These are phyloP conservation scores for Lentinula boryana DNA, from an alignment of 768 basidiomycete species.

Conservation along the genomic window DNA sequence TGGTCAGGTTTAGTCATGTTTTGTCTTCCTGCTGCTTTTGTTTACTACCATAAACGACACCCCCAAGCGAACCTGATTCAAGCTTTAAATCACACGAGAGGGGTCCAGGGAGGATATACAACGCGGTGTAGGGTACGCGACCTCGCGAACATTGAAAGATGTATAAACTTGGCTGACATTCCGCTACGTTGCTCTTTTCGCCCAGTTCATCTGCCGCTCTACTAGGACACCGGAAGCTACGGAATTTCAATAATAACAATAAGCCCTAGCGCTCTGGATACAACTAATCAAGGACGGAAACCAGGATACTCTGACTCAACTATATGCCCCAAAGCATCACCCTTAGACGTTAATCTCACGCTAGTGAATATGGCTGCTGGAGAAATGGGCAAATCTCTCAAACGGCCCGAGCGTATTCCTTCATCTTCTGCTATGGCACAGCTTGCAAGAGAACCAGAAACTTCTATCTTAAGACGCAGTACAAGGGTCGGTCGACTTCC, in stretches of 20 bases:
- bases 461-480: not conserved
- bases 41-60: not conserved
- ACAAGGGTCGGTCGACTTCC: not conserved
- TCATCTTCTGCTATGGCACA: not conserved
- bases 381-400: not conserved
- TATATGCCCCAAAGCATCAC: not conserved
- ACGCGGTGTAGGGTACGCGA: not conserved
- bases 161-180: not conserved
- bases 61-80: not conserved
- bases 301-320: not conserved
- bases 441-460: not conserved
- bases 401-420: not conserved
- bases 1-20: not conserved
- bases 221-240: not conserved
- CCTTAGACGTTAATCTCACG: not conserved
- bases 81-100: not conserved
- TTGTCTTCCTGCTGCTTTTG: not conserved
- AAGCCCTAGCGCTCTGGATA: not conserved
- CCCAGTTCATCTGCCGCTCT: not conserved
- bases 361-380: not conserved
- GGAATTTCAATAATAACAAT: slow-evolving; percentile 1
- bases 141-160: too few species aligned
- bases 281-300: not conserved
- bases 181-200: not conserved
- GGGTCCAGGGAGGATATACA: not conserved